phyloP scores from a whole-genome alignment of 2,329 filamentous ascomycete genomes.

The Fusarium temperatum region DNA sequence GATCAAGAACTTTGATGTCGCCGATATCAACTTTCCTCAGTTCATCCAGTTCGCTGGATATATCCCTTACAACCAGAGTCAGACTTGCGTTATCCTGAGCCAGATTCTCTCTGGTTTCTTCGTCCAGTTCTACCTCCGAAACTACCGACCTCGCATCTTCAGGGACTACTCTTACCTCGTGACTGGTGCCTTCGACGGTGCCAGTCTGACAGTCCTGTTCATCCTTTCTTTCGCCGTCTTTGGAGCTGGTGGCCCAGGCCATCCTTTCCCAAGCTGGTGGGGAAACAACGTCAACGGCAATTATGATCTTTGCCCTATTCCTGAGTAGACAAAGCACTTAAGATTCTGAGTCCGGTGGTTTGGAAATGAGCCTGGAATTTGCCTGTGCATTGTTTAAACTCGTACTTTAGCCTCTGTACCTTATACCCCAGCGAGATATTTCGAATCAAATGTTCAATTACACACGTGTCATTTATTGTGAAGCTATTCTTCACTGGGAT shows the following conservation, averaged over 20 bases:
- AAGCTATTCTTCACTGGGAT: not conserved
- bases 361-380: not conserved
- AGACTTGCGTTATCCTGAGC: conserved; percentile 64
- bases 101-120: conserved; percentile 57
- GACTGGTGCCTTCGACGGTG: conserved; percentile 63
- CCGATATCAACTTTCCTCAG: conserved; percentile 61
- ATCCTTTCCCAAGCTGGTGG: conserved; percentile 63
- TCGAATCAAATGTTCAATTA: not conserved
- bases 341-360: too few species aligned
- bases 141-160: conserved; percentile 61
- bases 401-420: not conserved
- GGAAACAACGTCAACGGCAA: conserved; percentile 60
- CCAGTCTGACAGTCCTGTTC: conserved; percentile 57
- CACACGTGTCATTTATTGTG: not conserved
- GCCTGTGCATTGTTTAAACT: not conserved
- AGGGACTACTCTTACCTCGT: conserved; percentile 63
- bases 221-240: conserved; percentile 66
- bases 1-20: conserved; percentile 52
- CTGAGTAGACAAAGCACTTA: conserved; percentile 36
- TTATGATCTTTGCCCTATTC: conserved; percentile 57
- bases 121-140: conserved; percentile 61
- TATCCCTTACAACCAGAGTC: conserved; percentile 63
- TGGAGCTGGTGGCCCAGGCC: conserved; percentile 55
- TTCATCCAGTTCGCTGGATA: conserved; percentile 64
- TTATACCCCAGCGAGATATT: not conserved